Base-by-base conservation (phyloP, 1,284 basidiomycete genomes). In the Cystobasidium slooffiae region DNA sequence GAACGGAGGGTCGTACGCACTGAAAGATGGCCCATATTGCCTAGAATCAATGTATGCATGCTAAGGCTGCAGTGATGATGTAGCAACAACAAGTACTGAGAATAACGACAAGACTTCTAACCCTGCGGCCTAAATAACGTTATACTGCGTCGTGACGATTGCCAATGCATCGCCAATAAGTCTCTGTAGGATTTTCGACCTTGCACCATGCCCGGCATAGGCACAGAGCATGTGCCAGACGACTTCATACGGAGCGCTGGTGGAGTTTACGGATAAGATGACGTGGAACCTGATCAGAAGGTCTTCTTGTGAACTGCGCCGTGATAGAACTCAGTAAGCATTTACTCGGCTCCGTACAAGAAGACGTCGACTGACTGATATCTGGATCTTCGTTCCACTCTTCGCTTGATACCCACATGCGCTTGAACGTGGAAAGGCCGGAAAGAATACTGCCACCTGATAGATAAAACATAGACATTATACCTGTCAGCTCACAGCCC, bases 321-420 rank as follows among this genome's bases (percentile, higher is more conserved):
- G 10, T 10, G 24, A 31, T 24, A 24, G 56, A 6, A 51, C 47
- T 56, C n/a, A n/a, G 24, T 68, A 1, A 18, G 46, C 58, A 7
- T 14, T 6, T 44, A 14, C 68, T 20, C 18, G 39, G n/a, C 18
- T 18, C 1, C 46, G 0, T 39, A 12, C 22, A 39, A 5, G 47
- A n/a, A 1, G 20, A 1, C 46, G 31, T 1, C 18, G 41, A 41
- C 20, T 66, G 55, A 78, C 79, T 97, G 80, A 97, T 92, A 80
- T 97, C 94, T 59, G 95, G 96, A 84, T 99, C 97, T 83, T 99
- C 97, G 83, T 96, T 93, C 82, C 98, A 99, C 84, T 99, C 97
- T 82, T 99, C 97, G 53, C 96, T 95, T 53, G 94, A 97, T 61
- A 99, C 93, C 94, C 81, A 75, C 47, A 92, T 95, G 90, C 97